These are phyloP conservation scores for Chlamydomonas incerta DNA, from an alignment of 139 green algal genomes.

Conservation along the genomic window DNA sequence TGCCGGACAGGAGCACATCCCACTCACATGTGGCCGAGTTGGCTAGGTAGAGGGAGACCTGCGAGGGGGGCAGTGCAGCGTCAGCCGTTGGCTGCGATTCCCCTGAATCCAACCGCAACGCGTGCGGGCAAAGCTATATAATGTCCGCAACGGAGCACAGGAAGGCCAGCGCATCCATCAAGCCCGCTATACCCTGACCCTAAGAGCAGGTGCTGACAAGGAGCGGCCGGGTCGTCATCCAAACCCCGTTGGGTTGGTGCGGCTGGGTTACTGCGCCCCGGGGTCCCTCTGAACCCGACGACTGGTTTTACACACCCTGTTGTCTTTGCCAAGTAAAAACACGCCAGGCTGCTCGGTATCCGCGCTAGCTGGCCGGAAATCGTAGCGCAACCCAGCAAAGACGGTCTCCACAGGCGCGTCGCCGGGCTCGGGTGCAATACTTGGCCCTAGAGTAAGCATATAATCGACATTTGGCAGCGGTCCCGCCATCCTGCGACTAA, in stretches of 20 bases:
- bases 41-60: slow-evolving; percentile 29
- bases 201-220: no score
- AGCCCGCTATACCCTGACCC: no score
- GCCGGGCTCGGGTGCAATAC: slow-evolving; percentile 3
- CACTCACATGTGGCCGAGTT: slow-evolving; percentile 27
- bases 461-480: slow-evolving; percentile 6
- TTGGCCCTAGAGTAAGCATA: neutral
- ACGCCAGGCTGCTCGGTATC: slow-evolving; percentile 30
- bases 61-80: no score
- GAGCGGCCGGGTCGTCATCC: no score
- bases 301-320: neutral
- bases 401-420: neutral
- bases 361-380: slow-evolving; percentile 28
- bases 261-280: no score
- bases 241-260: no score
- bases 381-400: slow-evolving; percentile 22
- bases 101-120: no score
- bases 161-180: no score
- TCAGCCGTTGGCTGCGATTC: no score
- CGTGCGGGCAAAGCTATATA: no score
- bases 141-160: no score
- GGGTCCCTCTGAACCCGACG: no score
- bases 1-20: slow-evolving; percentile 23
- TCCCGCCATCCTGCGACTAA: neutral
- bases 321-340: slow-evolving; percentile 27